Evolutionary conservation across 768 basidiomycete species (phyloP).

Genomic region (Boletus subcaerulescens): DNA sequence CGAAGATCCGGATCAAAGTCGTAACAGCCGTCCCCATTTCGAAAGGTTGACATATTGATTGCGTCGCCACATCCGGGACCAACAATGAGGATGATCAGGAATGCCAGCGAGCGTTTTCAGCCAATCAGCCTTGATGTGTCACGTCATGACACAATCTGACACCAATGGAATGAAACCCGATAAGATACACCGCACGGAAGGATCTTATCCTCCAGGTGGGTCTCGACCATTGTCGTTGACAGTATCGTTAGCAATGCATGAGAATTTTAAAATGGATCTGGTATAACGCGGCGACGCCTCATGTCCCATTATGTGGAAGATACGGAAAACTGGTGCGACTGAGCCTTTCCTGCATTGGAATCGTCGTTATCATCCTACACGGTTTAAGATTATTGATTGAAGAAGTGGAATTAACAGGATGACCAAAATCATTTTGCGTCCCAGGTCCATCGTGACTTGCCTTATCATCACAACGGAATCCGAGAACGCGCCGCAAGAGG

Average conservation of each 20-base stretch:
- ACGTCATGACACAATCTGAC: not conserved
- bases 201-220: constrained; percentile 11
- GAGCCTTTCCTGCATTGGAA: not conserved
- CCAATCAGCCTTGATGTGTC: not conserved
- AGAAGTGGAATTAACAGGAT: not conserved
- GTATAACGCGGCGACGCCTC: not conserved
- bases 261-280: not conserved
- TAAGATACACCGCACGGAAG: constrained; percentile 11
- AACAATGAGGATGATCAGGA: too few relatives aligned
- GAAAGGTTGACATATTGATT: not conserved
- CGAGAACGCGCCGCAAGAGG: not conserved
- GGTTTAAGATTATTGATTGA: too few relatives aligned
- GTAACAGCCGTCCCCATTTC: not conserved
- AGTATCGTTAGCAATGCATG: not conserved
- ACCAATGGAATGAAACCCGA: not conserved
- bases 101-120: not conserved
- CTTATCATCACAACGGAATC: too few relatives aligned
- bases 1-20: not conserved
- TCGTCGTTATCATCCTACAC: not conserved
- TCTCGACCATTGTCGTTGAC: not conserved
- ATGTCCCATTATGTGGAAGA: not conserved
- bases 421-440: not conserved
- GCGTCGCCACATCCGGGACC: not conserved
- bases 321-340: not conserved
- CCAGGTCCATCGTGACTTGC: not conserved